Percentiles rank a stretch among this genome's conserved stretches.
These are phyloP conservation scores for Picochlorum sp. DNA, from an alignment of 139 green algal genomes.

Conservation along the genomic window DNA sequence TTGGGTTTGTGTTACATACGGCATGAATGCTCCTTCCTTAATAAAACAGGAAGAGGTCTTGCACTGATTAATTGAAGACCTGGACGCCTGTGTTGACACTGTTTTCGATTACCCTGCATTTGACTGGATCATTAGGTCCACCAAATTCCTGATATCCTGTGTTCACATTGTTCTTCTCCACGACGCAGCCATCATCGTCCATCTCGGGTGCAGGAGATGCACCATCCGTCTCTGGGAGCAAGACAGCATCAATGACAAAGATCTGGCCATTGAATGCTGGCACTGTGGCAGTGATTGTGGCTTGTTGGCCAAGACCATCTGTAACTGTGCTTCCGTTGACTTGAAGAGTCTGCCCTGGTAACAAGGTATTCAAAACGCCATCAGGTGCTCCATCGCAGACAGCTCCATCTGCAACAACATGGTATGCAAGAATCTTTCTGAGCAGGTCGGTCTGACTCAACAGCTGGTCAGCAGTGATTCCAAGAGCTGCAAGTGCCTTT, in stretches of 20 bases:
- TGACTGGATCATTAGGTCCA: too few species aligned
- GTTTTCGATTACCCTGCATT: too few species aligned
- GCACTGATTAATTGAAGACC: too few species aligned
- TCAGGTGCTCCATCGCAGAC: neutral
- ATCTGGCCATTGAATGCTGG: neutral
- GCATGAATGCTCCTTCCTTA: too few species aligned
- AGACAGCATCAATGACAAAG: neutral
- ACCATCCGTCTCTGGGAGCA: neutral
- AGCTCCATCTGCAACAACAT: slow-evolving; percentile 14
- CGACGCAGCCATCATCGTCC: too few species aligned
- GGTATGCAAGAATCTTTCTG: slow-evolving; percentile 11
- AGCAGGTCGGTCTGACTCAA: slow-evolving; percentile 15
- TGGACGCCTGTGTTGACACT: too few species aligned
- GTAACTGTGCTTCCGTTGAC: neutral
- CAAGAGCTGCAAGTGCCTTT: neutral
- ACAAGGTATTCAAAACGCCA: neutral
- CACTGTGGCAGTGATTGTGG: neutral
- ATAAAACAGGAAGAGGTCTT: too few species aligned
- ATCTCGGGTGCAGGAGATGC: too few species aligned
- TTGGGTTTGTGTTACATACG: too few species aligned
- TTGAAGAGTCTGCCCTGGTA: neutral
- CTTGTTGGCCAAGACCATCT: neutral
- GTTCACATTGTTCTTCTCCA: too few species aligned
- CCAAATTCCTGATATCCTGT: too few species aligned
- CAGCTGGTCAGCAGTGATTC: slow-evolving; percentile 10